Conservation (phyloP, 2,329 filamentous ascomycete species). For the Nemania sp. region DNA sequence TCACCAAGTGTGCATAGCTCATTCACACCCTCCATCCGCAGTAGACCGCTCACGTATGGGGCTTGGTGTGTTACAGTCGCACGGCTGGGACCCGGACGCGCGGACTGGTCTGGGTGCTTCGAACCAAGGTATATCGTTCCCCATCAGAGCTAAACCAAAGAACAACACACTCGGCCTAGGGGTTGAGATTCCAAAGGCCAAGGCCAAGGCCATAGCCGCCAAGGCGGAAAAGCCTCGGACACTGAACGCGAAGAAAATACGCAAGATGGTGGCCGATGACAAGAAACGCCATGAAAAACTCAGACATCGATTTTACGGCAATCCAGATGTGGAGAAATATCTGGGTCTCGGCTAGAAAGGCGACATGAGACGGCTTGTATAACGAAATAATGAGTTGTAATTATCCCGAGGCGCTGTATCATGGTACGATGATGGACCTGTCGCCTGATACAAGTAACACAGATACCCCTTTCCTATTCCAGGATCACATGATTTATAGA, state of each 20-base stretch:
- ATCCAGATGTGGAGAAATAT: conserved; percentile 76
- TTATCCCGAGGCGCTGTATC: neutral
- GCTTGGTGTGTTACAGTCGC: conserved; percentile 63
- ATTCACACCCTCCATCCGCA: conserved; percentile 73
- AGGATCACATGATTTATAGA: neutral
- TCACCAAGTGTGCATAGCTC: conserved; percentile 70
- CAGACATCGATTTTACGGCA: conserved; percentile 71
- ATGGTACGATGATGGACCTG: conserved; percentile 4
- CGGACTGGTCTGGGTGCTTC: conserved; percentile 70
- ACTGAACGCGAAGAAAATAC: conserved; percentile 71
- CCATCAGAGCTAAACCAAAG: conserved; percentile 73
- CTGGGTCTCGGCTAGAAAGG: conserved; percentile 49
- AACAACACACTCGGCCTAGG: conserved; percentile 77
- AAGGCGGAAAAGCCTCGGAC: conserved; percentile 49
- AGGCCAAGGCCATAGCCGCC: conserved; percentile 44
- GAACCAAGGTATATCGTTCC: conserved; percentile 74
- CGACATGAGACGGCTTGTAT: neutral
- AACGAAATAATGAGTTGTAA: conserved; percentile 8
- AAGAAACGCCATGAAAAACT: conserved; percentile 66
- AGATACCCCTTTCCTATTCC: conserved; percentile 17
- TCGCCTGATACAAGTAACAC: neutral
- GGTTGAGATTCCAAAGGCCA: conserved; percentile 47
- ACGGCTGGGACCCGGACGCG: conserved; percentile 76
- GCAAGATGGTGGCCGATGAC: conserved; percentile 63
- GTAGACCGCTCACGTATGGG: conserved; percentile 73